These are phyloP conservation scores for Cordyceps tenuipes DNA, from an alignment of 2,329 filamentous ascomycete genomes.

Conservation along the genomic window DNA sequence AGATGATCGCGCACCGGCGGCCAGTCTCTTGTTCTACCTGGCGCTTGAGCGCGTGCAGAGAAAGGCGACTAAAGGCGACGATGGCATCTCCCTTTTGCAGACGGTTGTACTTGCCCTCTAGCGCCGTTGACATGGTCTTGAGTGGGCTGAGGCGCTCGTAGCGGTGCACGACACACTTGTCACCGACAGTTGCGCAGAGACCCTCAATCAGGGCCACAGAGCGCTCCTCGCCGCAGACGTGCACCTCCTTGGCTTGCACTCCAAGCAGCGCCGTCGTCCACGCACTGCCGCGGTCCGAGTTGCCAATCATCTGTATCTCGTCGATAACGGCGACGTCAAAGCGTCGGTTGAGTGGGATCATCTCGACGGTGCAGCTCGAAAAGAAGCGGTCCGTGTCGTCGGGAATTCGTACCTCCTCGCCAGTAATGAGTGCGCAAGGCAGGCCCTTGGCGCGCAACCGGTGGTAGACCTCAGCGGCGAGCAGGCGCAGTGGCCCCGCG, in stretches of 20 bases:
- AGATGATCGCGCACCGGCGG: slow-evolving; percentile 81
- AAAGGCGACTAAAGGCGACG: slow-evolving; percentile 75
- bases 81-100: slow-evolving; percentile 86
- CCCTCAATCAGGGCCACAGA: slow-evolving; percentile 70
- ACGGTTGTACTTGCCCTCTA: slow-evolving; percentile 54
- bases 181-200: slow-evolving; percentile 70
- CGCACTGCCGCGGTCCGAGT: slow-evolving; percentile 73
- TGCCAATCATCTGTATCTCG: slow-evolving; percentile 95
- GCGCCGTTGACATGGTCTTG: slow-evolving; percentile 52
- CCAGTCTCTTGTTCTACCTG: slow-evolving; percentile 70
- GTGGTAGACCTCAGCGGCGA: slow-evolving; percentile 93
- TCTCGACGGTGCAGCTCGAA: slow-evolving; percentile 89
- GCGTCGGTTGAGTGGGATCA: slow-evolving; percentile 48
- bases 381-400: slow-evolving; percentile 51
- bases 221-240: slow-evolving; percentile 86
- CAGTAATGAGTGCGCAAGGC: slow-evolving; percentile 74
- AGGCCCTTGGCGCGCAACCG: slow-evolving; percentile 72
- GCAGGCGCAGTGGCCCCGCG: slow-evolving; percentile 76
- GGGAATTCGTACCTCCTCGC: slow-evolving; percentile 75
- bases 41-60: slow-evolving; percentile 70
- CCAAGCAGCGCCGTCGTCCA: slow-evolving; percentile 91
- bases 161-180: slow-evolving; percentile 70
- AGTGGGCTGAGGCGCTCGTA: slow-evolving; percentile 81
- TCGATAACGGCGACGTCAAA: slow-evolving; percentile 93
- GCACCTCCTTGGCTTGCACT: slow-evolving; percentile 77